Conservation (phyloP, 164 flowering plant species). For the Aristolochia fimbriata region DNA sequence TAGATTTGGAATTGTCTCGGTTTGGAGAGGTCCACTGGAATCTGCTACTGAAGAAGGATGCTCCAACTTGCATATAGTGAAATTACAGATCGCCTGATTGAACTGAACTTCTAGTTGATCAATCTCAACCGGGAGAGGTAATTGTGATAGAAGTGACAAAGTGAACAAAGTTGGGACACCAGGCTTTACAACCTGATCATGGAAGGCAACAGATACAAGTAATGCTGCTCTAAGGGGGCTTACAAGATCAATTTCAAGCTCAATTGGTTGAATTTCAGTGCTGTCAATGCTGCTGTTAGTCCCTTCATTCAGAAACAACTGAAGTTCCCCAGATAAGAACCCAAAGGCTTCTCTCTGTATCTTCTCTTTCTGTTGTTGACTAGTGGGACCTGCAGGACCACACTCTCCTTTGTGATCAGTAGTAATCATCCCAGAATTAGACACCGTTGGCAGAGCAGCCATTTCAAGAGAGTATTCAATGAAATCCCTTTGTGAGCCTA, state of each 20-base stretch:
- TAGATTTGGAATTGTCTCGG: constrained; percentile 47
- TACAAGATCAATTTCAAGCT: constrained; percentile 85
- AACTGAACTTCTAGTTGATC: constrained; percentile 84
- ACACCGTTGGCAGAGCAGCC: constrained; percentile 81
- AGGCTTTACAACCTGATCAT: constrained; percentile 81
- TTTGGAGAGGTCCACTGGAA: constrained; percentile 18
- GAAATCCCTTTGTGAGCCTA: constrained; percentile 49
- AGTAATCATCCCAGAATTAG: constrained; percentile 15
- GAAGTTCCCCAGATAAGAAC: constrained; percentile 40
- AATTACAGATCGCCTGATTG: constrained; percentile 80
- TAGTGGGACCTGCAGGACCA: constrained; percentile 75
- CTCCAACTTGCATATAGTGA: constrained; percentile 41
- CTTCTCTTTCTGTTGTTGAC: constrained; percentile 39
- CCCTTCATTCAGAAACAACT: constrained; percentile 19
- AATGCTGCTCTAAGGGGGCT: constrained; percentile 83
- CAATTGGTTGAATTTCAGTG: constrained; percentile 43
- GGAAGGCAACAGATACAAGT: constrained; percentile 90
- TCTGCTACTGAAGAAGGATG: constrained; percentile 4
- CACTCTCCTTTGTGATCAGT: constrained; percentile 29
- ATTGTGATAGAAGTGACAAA: constrained; percentile 73
- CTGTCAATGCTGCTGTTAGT: constrained; percentile 19
- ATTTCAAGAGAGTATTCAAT: constrained; percentile 91
- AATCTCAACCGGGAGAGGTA: constrained; percentile 64
- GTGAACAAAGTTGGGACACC: constrained; percentile 50
- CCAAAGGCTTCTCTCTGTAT: constrained; percentile 66